phyloP scores from a whole-genome alignment of 192 early-diverging fungal genomes.

The Backusella australiensis region DNA sequence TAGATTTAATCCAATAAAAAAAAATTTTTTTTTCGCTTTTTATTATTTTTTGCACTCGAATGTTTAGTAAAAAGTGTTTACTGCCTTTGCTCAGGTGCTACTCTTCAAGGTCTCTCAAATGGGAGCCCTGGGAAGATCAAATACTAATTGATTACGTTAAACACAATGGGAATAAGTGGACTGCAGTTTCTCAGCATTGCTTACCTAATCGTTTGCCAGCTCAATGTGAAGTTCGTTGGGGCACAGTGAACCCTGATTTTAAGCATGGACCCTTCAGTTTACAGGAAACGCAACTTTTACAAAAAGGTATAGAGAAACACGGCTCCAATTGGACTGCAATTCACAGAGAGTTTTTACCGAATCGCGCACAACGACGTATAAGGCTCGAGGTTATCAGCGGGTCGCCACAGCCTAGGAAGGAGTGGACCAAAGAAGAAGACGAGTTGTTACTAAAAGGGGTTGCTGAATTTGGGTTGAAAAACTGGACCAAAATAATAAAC shows the following conservation, averaged over 20 bases:
- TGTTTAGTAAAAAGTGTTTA: background rate
- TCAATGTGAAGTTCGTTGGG: background rate
- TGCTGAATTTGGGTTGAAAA: background rate
- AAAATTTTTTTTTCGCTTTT: background rate
- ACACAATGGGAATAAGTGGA: constrained; percentile 23
- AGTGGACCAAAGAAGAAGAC: constrained; percentile 26
- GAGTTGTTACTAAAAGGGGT: background rate
- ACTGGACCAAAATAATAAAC: constrained; percentile 18
- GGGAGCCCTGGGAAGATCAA: constrained; percentile 25
- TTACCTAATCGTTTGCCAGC: constrained; percentile 4
- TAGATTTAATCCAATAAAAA: constrained; percentile 23
- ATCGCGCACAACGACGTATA: constrained; percentile 1
- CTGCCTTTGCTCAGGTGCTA: background rate
- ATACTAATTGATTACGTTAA: constrained; percentile 11
- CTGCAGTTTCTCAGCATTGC: constrained; percentile 8
- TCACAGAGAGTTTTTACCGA: constrained; percentile 13
- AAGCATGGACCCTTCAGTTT: background rate
- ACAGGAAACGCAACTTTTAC: background rate
- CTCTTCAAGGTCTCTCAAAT: background rate
- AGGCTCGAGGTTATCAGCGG: background rate
- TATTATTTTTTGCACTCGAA: background rate
- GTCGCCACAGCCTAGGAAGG: background rate
- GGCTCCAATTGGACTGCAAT: constrained; percentile 17
- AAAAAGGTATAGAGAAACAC: background rate
- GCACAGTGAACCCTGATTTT: background rate